Base-by-base conservation (phyloP, 2,329 filamentous ascomycete species). In the Aspergillus caelatus region DNA sequence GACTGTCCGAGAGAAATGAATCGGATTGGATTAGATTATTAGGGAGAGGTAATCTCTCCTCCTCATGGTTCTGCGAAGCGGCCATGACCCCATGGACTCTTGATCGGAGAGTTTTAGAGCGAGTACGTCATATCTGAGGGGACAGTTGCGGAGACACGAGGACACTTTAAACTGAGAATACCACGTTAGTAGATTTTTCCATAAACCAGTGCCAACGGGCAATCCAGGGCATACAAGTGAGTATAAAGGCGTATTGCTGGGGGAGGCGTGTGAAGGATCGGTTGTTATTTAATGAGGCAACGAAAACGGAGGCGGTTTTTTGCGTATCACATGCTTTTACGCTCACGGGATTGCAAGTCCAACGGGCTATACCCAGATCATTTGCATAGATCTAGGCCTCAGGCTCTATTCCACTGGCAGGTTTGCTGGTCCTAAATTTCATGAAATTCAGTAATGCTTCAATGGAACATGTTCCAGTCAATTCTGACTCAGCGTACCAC, bases 51-150 rank as follows among this genome's bases (percentile, higher is more conserved):
- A 66, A 65, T 63, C 65, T 67, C 45, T 72, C 68, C 66, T 77
- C 74, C 62, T 74, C 71, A 67, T 72, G 70, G 66, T 63, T 70
- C 66, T 66, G 67, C 67, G 67, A 67, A 65, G 71, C 69, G 71
- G 68, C 72, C 75, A 78, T 78, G 67, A 66, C 73, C 67, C 73
- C 74, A 75, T 76, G 60, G 62, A 65, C 67, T 57, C 55, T 57
- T 45, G 61, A 39, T 57, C 41, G 58, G 55, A 54, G 57, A 41
- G 60, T 30, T 62, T 65, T 71, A 76, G 63, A 67, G 66, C 45
- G 66, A 55, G 65, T 70, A 67, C 67, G 70, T 72, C 75, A 77
- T 77, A 68, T 70, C 72, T 67, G 57, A 59, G 46, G 54, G 53
- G 52, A 53, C 55, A 61, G 62, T 46, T 39, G 32, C 26, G 52